Conservation (phyloP, 1,284 basidiomycete genomes). For the Cystobasidium pallidum region DNA sequence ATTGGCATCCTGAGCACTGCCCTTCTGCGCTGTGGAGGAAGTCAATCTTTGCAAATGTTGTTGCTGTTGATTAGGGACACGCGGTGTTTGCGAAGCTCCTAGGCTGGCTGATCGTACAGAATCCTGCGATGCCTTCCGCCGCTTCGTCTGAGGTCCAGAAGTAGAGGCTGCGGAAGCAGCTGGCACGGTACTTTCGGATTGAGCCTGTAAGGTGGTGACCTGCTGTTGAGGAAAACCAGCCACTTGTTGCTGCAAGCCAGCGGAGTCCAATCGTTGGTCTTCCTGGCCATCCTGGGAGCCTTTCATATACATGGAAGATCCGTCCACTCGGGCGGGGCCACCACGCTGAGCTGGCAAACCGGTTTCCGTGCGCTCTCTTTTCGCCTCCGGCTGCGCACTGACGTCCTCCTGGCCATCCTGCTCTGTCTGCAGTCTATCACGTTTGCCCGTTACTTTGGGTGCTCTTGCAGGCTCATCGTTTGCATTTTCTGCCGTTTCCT, state of each 20-base stretch:
- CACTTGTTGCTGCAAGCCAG: not conserved
- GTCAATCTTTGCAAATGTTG: not conserved
- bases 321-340: not conserved
- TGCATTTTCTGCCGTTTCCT: not conserved
- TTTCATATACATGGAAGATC: not conserved
- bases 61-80: conserved; percentile 22
- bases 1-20: not conserved
- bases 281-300: not conserved
- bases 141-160: conserved; percentile 2
- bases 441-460: conserved; percentile 34
- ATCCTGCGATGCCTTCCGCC: conserved; percentile 28
- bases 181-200: not conserved
- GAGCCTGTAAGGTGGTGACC: not conserved
- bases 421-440: conserved; percentile 25
- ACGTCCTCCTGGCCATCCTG: conserved; percentile 8
- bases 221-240: not conserved
- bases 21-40: not conserved
- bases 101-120: not conserved
- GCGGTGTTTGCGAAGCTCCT: conserved; percentile 28
- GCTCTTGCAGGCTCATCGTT: not conserved
- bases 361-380: conserved; percentile 28
- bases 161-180: not conserved
- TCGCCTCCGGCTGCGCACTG: conserved; percentile 13
- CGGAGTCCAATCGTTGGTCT: not conserved
- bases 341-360: not conserved